A percentile compares a stretch with the other conserved stretches of the same genome.
phyloP scores from a whole-genome alignment of 768 basidiomycete species.

The Leccinum boreale region DNA sequence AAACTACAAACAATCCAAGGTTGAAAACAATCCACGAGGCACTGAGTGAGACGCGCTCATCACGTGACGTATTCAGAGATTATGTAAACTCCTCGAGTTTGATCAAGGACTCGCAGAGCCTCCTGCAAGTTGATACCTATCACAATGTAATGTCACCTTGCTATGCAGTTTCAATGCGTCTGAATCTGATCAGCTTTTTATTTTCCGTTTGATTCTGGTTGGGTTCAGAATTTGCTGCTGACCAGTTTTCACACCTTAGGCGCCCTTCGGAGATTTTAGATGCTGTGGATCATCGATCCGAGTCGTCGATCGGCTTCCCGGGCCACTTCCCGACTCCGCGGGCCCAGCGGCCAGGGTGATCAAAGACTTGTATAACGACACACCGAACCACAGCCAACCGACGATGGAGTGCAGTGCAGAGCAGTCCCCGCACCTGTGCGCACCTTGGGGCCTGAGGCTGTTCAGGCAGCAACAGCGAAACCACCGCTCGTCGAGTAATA shows the following conservation, averaged over 20 bases:
- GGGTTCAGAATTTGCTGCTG: not conserved
- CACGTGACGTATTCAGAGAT: slow-evolving; percentile 21
- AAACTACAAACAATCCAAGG: slow-evolving; percentile 1
- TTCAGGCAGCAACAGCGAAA: not conserved
- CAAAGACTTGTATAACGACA: not conserved
- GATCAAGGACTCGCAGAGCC: no score
- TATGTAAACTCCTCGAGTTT: not conserved
- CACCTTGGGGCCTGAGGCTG: not conserved
- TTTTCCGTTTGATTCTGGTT: not conserved
- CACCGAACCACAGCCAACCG: not conserved
- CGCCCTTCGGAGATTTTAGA: not conserved
- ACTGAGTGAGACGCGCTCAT: slow-evolving; percentile 26
- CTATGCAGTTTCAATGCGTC: no score
- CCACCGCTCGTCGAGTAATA: not conserved
- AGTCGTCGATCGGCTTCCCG: not conserved
- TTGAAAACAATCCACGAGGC: slow-evolving; percentile 8
- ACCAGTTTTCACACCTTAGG: not conserved
- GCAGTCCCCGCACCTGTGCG: no score
- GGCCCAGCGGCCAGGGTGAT: slow-evolving; percentile 1
- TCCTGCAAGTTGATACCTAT: no score
- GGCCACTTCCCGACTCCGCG: no score
- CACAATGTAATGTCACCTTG: no score
- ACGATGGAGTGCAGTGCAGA: not conserved
- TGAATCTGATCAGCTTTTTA: no score
- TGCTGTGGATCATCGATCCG: not conserved